Percentiles rank a stretch among this genome's conserved stretches.
Conservation (phyloP, 2,329 filamentous ascomycete species). For the Cladophialophora psammophila region DNA sequence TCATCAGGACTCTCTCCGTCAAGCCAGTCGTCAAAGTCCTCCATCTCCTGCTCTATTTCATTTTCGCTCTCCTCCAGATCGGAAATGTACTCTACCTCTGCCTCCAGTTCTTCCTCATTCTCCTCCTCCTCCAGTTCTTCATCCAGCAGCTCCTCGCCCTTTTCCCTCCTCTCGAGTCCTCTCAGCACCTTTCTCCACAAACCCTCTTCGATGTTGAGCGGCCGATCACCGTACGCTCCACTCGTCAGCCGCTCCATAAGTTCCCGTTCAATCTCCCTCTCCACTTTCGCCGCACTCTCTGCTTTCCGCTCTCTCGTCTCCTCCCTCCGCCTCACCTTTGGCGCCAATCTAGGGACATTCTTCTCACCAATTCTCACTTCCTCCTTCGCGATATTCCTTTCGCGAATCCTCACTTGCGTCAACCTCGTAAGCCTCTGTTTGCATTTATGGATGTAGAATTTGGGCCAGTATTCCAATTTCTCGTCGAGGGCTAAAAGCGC, state of each 20-base stretch:
- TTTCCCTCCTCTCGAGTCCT: conserved; percentile 85
- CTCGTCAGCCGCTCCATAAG: conserved; percentile 88
- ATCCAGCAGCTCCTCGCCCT: conserved; percentile 82
- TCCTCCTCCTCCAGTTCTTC: conserved; percentile 75
- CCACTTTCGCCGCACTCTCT: conserved; percentile 87
- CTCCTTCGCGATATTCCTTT: conserved; percentile 81
- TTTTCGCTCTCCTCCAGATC: conserved; percentile 87
- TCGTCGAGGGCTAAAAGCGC: conserved; percentile 88
- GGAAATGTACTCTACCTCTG: conserved; percentile 89
- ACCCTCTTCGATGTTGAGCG: conserved; percentile 90
- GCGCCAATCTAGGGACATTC: conserved; percentile 85
- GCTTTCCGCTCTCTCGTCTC: conserved; percentile 78
- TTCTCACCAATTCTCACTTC: conserved; percentile 88
- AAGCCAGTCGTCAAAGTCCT: conserved; percentile 97
- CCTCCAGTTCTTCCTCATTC: conserved; percentile 67
- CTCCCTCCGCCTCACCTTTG: conserved; percentile 83
- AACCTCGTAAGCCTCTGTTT: conserved; percentile 93
- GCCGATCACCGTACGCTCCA: conserved; percentile 92
- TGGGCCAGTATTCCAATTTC: conserved; percentile 89
- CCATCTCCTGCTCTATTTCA: conserved; percentile 72
- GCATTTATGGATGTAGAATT: conserved; percentile 91
- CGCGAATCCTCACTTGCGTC: conserved; percentile 85
- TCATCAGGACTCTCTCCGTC: conserved; percentile 70
- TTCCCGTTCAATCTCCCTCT: conserved; percentile 93
- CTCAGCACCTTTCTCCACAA: conserved; percentile 98